Base-by-base conservation (phyloP, 768 basidiomycete genomes). In the Serendipita sp. region DNA sequence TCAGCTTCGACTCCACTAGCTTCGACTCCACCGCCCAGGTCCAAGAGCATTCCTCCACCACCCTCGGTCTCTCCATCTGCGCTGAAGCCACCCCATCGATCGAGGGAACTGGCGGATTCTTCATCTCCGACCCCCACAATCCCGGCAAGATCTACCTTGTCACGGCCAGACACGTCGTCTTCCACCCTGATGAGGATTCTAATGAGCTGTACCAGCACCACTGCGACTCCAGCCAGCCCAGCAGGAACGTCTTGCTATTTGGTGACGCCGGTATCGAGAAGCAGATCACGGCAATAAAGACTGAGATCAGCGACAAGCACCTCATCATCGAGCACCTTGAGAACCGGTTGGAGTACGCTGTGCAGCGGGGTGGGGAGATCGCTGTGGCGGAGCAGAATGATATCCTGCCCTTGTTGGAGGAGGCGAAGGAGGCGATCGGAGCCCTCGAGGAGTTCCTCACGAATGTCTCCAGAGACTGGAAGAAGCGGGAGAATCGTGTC, bases 71-170 rank as follows among this genome's bases (percentile, higher is more conserved):
- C 30, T 45, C 46, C 10, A 66, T 66, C 48, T 47, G 45, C 65
- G 30, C 18, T 51, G 18, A 5, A 51, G 48, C 5, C n/a, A 51
- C 30, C 18, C 48, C 65, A 41, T 66, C 65, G 65, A 64, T 47
- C 48, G 66, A 52, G 35, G 66, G 66, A 56, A 66, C 66, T 32
- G 66, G 45, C 7, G 66, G 66, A 13, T 66, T 66, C 66, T 66
- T 32, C 66, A 30, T 66, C 44, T 54, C 45, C 46, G 66, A 36
- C 46, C 47, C 47, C 44, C 65, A 47, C 32, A 15, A 65, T 41
- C 48, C 65, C 51, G 65, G 65, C 65, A 38, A 52, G 35, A 48
- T 66, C 65, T 66, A 66, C 66, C 65, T 65, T 36, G 48, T 66
- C 41, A 66, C 65, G 2, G 66, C 65, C 65, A 65, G 65, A 46